These are phyloP conservation scores for Alternaria atra DNA, from an alignment of 2,329 filamentous ascomycete genomes.

Conservation along the genomic window DNA sequence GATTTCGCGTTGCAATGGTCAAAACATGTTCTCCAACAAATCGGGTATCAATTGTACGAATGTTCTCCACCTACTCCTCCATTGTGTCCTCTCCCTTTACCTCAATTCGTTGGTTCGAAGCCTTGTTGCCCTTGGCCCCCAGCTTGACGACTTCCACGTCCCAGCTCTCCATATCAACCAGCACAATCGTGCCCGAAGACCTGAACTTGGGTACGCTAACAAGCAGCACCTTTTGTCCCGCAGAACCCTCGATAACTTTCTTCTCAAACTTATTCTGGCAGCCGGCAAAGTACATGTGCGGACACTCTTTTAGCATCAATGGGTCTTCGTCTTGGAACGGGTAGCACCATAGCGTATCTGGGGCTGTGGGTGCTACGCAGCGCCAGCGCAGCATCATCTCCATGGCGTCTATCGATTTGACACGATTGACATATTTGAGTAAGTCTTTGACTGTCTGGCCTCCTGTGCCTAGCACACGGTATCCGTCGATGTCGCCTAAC, in stretches of 20 bases:
- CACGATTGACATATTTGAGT: constrained; percentile 84
- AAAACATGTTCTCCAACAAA: background rate
- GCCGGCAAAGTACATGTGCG: constrained; percentile 90
- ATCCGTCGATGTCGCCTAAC: constrained; percentile 90
- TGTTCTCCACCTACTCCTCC: background rate
- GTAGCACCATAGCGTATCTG: constrained; percentile 96
- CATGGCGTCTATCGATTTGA: constrained; percentile 86
- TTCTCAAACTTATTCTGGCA: constrained; percentile 83
- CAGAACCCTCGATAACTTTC: constrained; percentile 69
- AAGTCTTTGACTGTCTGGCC: constrained; percentile 96
- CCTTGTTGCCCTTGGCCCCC: constrained; percentile 5
- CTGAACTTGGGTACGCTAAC: constrained; percentile 86
- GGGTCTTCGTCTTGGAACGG: constrained; percentile 95
- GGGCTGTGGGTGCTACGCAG: constrained; percentile 89
- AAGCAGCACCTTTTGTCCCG: constrained; percentile 76
- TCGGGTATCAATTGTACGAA: constrained; percentile 6
- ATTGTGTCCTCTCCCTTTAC: background rate
- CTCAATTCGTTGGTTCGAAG: background rate
- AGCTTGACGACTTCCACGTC: constrained; percentile 72
- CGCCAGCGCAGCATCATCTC: constrained; percentile 94
- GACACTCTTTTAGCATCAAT: constrained; percentile 84
- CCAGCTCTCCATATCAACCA: constrained; percentile 86
- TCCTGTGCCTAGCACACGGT: constrained; percentile 83
- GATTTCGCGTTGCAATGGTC: background rate
- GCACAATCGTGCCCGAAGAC: constrained; percentile 78